These are phyloP conservation scores for Wickerhamomyces chambardii DNA, from an alignment of 805 yeast species.

Conservation along the genomic window DNA sequence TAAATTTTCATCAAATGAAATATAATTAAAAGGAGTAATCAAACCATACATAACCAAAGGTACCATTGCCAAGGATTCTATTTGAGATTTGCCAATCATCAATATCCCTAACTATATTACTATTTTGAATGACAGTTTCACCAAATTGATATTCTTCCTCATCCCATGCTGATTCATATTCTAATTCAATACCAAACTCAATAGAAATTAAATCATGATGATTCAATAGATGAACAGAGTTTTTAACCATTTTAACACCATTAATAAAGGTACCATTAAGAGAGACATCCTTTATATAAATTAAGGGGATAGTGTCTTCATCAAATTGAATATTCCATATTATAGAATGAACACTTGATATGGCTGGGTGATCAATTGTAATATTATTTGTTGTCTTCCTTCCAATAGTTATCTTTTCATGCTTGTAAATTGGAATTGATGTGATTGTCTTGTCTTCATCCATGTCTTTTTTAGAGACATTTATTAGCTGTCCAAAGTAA, in stretches of 20 bases:
- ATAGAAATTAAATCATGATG: conserved; percentile 31
- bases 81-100: conserved; percentile 33
- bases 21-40: conserved; percentile 8
- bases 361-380: conserved; percentile 23
- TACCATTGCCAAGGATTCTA: conserved; percentile 41
- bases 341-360: conserved; percentile 38
- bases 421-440: conserved; percentile 18
- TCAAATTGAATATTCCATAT: conserved; percentile 45
- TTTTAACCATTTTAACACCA: conserved; percentile 20
- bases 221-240: conserved; percentile 23
- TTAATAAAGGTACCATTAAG: conserved; percentile 42
- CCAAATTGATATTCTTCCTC: conserved; percentile 2
- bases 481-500: conserved; percentile 8
- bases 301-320: conserved; percentile 31
- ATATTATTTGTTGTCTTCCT: conserved; percentile 25
- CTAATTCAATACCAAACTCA: conserved; percentile 18
- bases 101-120: conserved; percentile 14
- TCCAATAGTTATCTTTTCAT: conserved; percentile 32
- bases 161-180: conserved; percentile 11
- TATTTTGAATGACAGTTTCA: conserved; percentile 8
- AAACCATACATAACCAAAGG: conserved; percentile 44
- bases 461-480: conserved; percentile 3
- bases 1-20: not conserved
- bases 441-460: conserved; percentile 5
- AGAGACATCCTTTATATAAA: conserved; percentile 41